Evolutionary conservation across 139 green algal genomes (phyloP), one percentile per base, ranked within the genome.

Genomic region (Edaphochlamys debaryana): DNA sequence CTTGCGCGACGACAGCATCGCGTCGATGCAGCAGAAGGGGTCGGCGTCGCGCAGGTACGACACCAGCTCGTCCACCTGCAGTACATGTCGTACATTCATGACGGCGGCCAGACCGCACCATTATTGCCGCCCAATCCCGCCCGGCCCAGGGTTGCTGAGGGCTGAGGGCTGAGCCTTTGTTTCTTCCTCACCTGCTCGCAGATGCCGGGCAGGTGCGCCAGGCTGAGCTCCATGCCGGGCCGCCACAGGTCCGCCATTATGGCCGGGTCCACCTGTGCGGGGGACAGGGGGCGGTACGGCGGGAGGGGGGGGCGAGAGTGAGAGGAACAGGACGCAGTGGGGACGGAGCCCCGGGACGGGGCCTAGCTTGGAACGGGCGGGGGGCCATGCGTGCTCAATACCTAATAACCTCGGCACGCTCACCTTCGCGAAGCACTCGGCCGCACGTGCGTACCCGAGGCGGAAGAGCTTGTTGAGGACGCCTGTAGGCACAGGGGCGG

Each of bases 11-110:
- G 22, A 29, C 32, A 69, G 63, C 63, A 69, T 40, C 32, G 32
- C 63, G 63, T 69, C 22, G 32, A 69, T 69, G 63, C 63, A 69
- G 63, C 63, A 69, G 32, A 69, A 69, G 32, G 63, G 32, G 17
- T 69, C 63, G 11, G 63, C 63, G 11, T 13, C 63, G 2, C 19
- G 32, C 63, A 69, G 63, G 63, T 42, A 69, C 3, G 25, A 8
- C 63, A 69, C 32, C 32, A 69, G 63, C 32, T 69, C 63, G 7
- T 41, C 32, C 2, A 41, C 32, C 63, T 69, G 63, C 6, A 2
- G 0, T 0, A 17, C 32, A 37, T 36, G 58, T 9, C 45, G 9
- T 54, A 54, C 11, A 9, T 54, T 22, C 11, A 9, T 54, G 13
- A 13, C 45, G 9, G 45, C 13, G 13, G 45, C 45, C 45, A 54